Evolutionary conservation across 805 yeast species (phyloP).

Genomic region (Wickerhamomyces chambardii): DNA sequence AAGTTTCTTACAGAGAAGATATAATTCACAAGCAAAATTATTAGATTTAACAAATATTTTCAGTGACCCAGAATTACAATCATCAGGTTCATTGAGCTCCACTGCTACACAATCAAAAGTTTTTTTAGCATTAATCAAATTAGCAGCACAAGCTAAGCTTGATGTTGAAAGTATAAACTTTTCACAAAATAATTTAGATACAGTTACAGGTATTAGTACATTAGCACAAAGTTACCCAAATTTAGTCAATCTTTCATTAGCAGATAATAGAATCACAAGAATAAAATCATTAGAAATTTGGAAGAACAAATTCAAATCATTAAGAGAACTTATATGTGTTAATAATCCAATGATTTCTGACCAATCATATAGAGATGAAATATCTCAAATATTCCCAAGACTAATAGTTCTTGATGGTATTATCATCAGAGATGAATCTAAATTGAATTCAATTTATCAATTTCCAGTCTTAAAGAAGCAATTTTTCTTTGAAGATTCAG

Average conservation of each 20-base stretch:
- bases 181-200: constrained; percentile 55
- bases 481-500: constrained; percentile 75
- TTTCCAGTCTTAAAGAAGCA: constrained; percentile 50
- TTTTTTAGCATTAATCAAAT: constrained; percentile 82
- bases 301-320: constrained; percentile 61
- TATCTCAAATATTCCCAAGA: constrained; percentile 71
- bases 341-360: constrained; percentile 65
- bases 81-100: constrained; percentile 57
- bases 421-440: constrained; percentile 64
- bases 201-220: constrained; percentile 48
- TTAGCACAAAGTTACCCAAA: constrained; percentile 69
- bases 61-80: constrained; percentile 49
- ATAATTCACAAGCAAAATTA: constrained; percentile 53
- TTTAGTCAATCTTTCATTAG: constrained; percentile 70
- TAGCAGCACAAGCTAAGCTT: constrained; percentile 49
- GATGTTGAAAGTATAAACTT: constrained; percentile 63
- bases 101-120: constrained; percentile 64
- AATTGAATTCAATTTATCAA: constrained; percentile 37
- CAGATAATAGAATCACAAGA: constrained; percentile 59
- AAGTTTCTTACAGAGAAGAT: constrained; percentile 54
- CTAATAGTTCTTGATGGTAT: constrained; percentile 73
- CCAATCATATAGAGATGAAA: constrained; percentile 44
- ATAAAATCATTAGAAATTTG: constrained; percentile 60
- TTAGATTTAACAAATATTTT: constrained; percentile 61
- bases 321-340: constrained; percentile 69